Evolutionary conservation across 1,284 basidiomycete genomes (phyloP), one percentile per base, ranked within the genome.

Genomic region (Rhodotorula sp.): DNA sequence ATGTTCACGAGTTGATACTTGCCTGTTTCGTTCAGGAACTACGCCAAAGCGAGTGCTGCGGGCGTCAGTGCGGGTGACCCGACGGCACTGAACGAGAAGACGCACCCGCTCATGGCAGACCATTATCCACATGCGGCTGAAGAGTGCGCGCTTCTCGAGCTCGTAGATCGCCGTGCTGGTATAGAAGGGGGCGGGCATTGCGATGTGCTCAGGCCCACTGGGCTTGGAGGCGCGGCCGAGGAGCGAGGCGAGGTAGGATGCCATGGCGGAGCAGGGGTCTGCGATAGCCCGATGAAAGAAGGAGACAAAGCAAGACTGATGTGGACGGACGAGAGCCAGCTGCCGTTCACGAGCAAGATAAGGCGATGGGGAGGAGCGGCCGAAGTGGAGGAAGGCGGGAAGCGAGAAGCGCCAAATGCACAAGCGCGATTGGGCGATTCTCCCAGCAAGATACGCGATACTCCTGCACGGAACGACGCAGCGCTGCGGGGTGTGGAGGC

Each of bases 111-210:
- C 46, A 51, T 68, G 61, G 15, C 46, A 41, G 12, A 36, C 27
- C 17, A 68, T 34, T 21, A 63, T 55, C 67, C 67, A 68, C 48
- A 53, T 34, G 37, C 51, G 53, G 29, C 29, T 19, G 61, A 68
- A 68, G 27, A 68, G 53, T 25, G 55, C 81, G 85, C 79, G 37
- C 4, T 51, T 54, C 56, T 68, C 67, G 48, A 68, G 50, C 17
- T 53, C 7, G 27, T 44, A 68, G 36, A 70, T n/a, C 1, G 54
- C 54, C 1, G 44, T 25, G 2, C 25, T n/a, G 17, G 55, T 55
- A 32, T 64, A 64, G 54, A 56, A 64, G 0, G 29, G 25, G 3
- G 62, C 62, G 25, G 62, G 62, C 29, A 64, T 34, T 0, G 61
- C 39, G 2, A 48, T 41, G 53, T 55, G n/a, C 21, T 44, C 39